A percentile compares a stretch with the other conserved stretches of the same genome.
phyloP scores from a whole-genome alignment of 371 early-diverging fungal genomes.

The Apophysomyces sp. region DNA sequence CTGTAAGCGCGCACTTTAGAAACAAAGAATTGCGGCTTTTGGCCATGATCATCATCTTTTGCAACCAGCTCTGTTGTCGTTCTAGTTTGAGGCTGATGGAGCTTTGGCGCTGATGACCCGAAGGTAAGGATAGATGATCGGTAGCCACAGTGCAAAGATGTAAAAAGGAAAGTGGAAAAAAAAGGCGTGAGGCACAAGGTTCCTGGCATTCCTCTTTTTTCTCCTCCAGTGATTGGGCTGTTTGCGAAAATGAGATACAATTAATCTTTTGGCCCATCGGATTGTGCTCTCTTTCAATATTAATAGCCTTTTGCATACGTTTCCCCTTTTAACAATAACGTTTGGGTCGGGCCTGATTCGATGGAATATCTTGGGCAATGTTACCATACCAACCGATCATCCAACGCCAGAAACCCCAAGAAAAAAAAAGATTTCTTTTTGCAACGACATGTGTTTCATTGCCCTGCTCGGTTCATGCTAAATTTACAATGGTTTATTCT shows the following conservation, averaged over 20 bases:
- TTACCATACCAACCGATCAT: too few relatives aligned
- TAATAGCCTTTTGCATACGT: too few relatives aligned
- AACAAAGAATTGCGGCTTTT: conserved; percentile 19
- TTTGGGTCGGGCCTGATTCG: too few relatives aligned
- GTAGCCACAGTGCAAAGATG: conserved; percentile 6
- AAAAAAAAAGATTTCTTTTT: not conserved
- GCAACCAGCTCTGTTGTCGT: conserved; percentile 26
- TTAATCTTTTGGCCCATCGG: too few relatives aligned
- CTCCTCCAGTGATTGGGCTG: too few relatives aligned
- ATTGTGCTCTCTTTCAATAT: too few relatives aligned
- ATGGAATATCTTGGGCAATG: too few relatives aligned
- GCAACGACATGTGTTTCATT: not conserved
- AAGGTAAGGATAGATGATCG: conserved; percentile 16
- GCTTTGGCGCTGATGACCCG: conserved; percentile 42
- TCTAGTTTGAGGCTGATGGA: conserved; percentile 40
- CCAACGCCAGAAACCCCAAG: too few relatives aligned
- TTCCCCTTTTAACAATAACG: too few relatives aligned
- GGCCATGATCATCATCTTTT: conserved; percentile 22
- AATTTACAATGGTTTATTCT: not conserved
- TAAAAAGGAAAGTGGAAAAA: not conserved
- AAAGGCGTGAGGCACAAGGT: not conserved
- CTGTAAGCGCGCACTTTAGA: conserved; percentile 10
- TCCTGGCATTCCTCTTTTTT: too few relatives aligned
- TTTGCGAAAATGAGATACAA: too few relatives aligned
- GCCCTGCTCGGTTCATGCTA: not conserved